phyloP scores from a whole-genome alignment of 1,284 basidiomycete species.

The Sanghuangporus weigelae region DNA sequence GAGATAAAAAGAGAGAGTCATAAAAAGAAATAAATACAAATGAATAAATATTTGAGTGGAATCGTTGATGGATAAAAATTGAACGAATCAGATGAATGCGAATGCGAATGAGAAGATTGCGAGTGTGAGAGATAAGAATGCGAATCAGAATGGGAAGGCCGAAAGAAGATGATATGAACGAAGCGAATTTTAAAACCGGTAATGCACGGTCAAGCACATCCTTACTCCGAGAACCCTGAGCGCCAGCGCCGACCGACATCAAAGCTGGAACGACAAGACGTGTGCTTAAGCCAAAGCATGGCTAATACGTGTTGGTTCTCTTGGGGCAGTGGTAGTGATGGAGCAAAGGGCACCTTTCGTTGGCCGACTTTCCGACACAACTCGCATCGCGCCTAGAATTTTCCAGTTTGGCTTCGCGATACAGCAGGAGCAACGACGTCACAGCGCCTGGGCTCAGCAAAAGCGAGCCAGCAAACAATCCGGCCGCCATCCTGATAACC shows the following conservation, averaged over 20 bases:
- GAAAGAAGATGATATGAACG: no score
- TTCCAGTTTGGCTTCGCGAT: constrained; percentile 9
- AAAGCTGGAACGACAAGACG: no score
- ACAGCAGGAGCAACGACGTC: constrained; percentile 11
- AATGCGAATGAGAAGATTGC: background rate
- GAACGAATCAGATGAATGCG: background rate
- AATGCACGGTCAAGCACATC: no score
- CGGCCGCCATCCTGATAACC: background rate
- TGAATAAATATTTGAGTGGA: background rate
- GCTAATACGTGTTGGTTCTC: background rate
- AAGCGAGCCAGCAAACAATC: constrained; percentile 1
- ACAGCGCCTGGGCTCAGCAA: constrained; percentile 13
- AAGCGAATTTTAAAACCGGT: no score
- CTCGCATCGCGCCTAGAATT: background rate
- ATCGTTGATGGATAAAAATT: background rate
- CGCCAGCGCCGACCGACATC: no score
- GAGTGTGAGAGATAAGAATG: background rate
- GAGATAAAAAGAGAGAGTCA: background rate
- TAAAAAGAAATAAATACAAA: background rate
- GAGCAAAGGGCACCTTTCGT: background rate
- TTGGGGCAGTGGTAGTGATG: background rate
- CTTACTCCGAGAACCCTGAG: no score
- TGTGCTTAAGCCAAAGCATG: background rate
- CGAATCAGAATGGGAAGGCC: background rate
- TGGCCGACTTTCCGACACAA: background rate